These are phyloP conservation scores for Styphnolobium japonicum DNA, from an alignment of 306 rosid species.

Conservation along the genomic window DNA sequence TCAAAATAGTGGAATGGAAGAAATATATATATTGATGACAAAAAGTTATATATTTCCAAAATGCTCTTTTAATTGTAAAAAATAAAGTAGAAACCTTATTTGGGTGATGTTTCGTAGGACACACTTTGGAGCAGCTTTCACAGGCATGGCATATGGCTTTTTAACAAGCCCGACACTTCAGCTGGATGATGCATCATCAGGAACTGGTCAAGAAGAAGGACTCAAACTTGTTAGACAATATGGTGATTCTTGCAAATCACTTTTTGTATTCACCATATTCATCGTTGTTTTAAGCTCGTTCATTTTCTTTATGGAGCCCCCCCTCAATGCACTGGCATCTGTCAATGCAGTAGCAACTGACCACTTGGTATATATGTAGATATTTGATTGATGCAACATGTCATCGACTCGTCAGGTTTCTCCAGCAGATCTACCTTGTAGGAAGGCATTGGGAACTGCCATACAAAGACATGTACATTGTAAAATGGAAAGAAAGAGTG, in stretches of 20 bases:
- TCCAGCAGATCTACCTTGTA: neutral
- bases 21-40: neutral
- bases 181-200: constrained; percentile 52
- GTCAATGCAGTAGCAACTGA: constrained; percentile 31
- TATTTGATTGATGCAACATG: constrained; percentile 16
- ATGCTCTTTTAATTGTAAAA: neutral
- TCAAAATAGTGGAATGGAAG: neutral
- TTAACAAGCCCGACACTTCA: constrained; percentile 60
- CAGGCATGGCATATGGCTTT: constrained; percentile 71
- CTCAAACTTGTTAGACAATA: constrained; percentile 55
- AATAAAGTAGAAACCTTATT: neutral
- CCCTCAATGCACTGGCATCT: constrained; percentile 48
- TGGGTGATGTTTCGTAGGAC: constrained; percentile 50
- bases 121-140: constrained; percentile 73
- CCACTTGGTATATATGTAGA: constrained; percentile 18
- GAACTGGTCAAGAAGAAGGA: constrained; percentile 62
- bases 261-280: constrained; percentile 56
- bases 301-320: constrained; percentile 69
- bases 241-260: constrained; percentile 69
- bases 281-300: constrained; percentile 48
- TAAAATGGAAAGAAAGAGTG: neutral
- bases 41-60: neutral
- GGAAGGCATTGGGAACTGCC: neutral
- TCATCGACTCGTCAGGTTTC: neutral
- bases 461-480: neutral